Evolutionary conservation across 345 rosid species (phyloP).

Genomic region (Aquilaria yunnanensis): DNA sequence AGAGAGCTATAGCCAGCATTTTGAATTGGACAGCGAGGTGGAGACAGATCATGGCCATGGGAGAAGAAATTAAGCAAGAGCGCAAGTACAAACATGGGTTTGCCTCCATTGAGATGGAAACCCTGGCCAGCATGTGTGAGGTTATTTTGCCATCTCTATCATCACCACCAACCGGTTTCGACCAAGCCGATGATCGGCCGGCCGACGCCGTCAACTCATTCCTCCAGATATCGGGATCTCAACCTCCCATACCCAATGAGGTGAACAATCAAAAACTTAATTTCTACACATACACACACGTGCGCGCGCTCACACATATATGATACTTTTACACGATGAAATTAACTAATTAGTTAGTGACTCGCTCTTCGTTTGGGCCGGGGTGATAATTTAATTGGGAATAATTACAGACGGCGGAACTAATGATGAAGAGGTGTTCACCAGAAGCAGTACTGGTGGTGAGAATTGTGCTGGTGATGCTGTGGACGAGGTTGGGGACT

Average conservation of each 20-base stretch:
- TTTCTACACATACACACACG: not conserved
- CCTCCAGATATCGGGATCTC: conserved; percentile 41
- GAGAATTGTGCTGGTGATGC: conserved; percentile 35
- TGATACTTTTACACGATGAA: too few species aligned
- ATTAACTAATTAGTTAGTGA: too few species aligned
- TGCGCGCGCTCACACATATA: too few species aligned
- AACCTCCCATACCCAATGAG: conserved; percentile 30
- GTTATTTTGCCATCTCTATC: conserved; percentile 43
- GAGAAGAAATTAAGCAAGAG: not conserved
- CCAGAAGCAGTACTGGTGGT: conserved; percentile 26
- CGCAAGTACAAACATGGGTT: conserved; percentile 29
- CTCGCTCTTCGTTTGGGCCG: not conserved
- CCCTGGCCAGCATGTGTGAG: conserved; percentile 51
- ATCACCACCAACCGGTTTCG: conserved; percentile 5
- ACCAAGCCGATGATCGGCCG: conserved; percentile 14
- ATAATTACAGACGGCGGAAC: conserved; percentile 36
- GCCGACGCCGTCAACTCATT: conserved; percentile 30
- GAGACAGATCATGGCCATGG: too few species aligned
- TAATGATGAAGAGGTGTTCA: conserved; percentile 17
- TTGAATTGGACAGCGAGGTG: conserved; percentile 25
- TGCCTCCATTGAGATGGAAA: conserved; percentile 41
- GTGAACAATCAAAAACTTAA: conserved; percentile 16
- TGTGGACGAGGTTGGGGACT: conserved; percentile 70
- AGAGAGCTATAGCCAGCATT: conserved; percentile 9
- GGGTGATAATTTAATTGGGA: conserved; percentile 20